phyloP scores from a whole-genome alignment of 768 basidiomycete genomes.

The Collybia sordida region DNA sequence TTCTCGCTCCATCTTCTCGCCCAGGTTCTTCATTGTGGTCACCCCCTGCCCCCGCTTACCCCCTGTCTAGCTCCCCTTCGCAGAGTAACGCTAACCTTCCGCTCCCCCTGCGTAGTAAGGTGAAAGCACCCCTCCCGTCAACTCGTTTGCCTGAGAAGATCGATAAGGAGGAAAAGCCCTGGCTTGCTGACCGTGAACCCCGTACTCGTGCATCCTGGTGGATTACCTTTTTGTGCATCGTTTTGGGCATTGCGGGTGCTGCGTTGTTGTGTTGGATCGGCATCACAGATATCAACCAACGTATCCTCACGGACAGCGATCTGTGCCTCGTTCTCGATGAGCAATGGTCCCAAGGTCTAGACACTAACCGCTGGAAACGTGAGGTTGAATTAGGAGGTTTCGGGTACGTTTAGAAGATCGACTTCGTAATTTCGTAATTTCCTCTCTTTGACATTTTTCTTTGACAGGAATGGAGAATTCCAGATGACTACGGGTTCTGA shows the following conservation, averaged over 20 bases:
- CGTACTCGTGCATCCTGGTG: conserved; percentile 37
- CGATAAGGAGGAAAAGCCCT: conserved; percentile 56
- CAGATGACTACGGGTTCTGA: conserved; percentile 67
- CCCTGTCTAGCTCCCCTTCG: conserved; percentile 19
- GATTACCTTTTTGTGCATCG: conserved; percentile 51
- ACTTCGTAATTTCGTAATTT: too few relatives aligned
- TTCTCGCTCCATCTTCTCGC: conserved; percentile 70
- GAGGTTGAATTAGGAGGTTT: conserved; percentile 78
- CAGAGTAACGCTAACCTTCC: conserved; percentile 26
- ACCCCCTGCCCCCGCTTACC: conserved; percentile 44
- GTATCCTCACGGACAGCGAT: conserved; percentile 38
- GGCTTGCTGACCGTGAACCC: conserved; percentile 34
- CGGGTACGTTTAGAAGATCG: conserved; percentile 55
- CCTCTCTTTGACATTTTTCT: conserved; percentile 6
- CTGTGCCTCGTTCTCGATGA: conserved; percentile 72
- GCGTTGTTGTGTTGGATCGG: conserved; percentile 56
- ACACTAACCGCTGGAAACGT: conserved; percentile 56
- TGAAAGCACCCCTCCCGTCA: conserved; percentile 40
- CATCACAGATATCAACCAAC: conserved; percentile 35
- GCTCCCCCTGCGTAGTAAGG: conserved; percentile 20
- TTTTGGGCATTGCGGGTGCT: conserved; percentile 54
- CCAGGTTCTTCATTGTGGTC: conserved; percentile 62
- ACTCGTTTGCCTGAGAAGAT: conserved; percentile 56
- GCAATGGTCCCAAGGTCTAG: conserved; percentile 52
- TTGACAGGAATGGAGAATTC: conserved; percentile 64